A percentile compares a stretch with the other conserved stretches of the same genome.
Evolutionary conservation across 306 rosid species (phyloP).

Genomic region (Quercus parvula): DNA sequence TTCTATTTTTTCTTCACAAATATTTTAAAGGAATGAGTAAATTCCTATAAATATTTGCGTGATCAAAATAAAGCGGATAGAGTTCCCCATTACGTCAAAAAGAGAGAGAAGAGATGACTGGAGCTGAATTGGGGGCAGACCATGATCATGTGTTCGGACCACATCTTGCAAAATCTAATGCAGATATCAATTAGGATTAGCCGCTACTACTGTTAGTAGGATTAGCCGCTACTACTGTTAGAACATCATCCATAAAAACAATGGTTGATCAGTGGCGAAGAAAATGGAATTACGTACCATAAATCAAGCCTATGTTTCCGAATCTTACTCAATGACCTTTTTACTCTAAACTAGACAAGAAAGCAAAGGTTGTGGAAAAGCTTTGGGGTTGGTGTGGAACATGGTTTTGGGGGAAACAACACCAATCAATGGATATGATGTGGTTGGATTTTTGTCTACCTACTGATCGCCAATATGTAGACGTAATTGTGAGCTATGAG

Average conservation of each 20-base stretch:
- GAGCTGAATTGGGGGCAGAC: conserved; percentile 12
- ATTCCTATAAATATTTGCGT: background rate
- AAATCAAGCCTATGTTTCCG: background rate
- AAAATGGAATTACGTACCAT: background rate
- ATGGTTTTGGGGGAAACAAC: background rate
- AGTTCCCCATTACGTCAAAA: background rate
- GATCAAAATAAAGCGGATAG: background rate
- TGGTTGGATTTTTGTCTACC: conserved; percentile 17
- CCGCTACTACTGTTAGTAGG: background rate
- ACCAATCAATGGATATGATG: background rate
- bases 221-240: background rate
- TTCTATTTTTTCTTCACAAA: no score
- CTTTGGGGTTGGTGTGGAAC: conserved; percentile 7
- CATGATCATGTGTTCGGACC: conserved; percentile 1
- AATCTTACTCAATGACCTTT: background rate
- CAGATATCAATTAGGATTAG: background rate
- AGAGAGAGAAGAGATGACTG: background rate
- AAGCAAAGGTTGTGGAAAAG: conserved; percentile 14
- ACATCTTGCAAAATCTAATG: conserved; percentile 25
- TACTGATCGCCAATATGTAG: background rate
- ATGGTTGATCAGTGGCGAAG: background rate
- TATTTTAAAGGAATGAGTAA: no score
- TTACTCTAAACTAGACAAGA: conserved; percentile 13
- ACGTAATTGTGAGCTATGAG: background rate
- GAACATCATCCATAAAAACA: background rate